Base-by-base conservation (phyloP, 306 rosid genomes). In the Sindora glabra region DNA sequence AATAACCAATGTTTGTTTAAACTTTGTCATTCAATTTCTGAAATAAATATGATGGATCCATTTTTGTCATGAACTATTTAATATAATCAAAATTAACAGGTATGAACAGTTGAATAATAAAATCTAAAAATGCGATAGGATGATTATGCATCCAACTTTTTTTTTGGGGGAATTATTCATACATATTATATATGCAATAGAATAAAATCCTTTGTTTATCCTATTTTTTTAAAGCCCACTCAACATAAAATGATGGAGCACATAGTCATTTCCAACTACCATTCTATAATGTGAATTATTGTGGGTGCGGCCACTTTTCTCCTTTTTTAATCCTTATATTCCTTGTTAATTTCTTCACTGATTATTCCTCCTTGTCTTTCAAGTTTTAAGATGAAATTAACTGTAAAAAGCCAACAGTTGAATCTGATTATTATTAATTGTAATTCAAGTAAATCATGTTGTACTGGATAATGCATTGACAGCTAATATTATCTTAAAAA, bases 191-290 rank as follows among this genome's bases (percentile, higher is more conserved):
- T 54, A n/a, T n/a, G n/a, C n/a, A n/a, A n/a, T n/a, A n/a, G n/a
- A 30, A 66, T 19, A 56, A 50, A 58, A 70, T 74, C 63, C 66
- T 61, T 55, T 71, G 47, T 55, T 74, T 61, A 60, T 39, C 45
- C 15, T 14, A 59, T 65, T 59, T 41, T 55, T 70, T 24, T 65
- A 78, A 64, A 75, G 58, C 57, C 75, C 74, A 78, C 73, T 45
- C 74, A 75, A 40, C 48, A 62, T 49, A 51, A 69, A n/a, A 69
- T 69, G 38, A 62, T 62, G 32, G 32, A 70, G 27, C 58, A 25
- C 55, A 25, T 78, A n/a, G 51, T 75, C 72, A 64, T 64, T 67
- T 32, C 23, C 67, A 69, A 60, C 65, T 55, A 58, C 63, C 60
- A 14, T 21, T 25, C 61, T 62, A 55, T 54, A 51, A 27, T 41